A percentile compares a stretch with the other conserved stretches of the same genome.
These are phyloP conservation scores for Pleurotus sapidus DNA, from an alignment of 768 basidiomycete genomes.

Conservation along the genomic window DNA sequence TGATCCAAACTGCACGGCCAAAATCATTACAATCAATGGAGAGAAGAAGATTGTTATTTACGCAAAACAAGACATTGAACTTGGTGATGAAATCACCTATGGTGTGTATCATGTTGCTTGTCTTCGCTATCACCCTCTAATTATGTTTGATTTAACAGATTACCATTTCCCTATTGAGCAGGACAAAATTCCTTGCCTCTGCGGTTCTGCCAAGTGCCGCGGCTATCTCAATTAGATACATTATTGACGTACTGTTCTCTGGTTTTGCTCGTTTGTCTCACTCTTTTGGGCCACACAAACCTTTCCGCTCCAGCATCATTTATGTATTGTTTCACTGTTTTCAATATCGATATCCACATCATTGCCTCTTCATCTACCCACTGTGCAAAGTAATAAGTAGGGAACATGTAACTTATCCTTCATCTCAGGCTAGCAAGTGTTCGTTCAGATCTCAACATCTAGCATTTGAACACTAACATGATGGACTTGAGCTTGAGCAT, in stretches of 20 bases:
- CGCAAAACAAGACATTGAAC: constrained; percentile 92
- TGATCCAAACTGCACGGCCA: constrained; percentile 90
- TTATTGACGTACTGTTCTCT: constrained; percentile 23
- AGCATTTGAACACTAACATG: too few relatives aligned
- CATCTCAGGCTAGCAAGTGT: too few relatives aligned
- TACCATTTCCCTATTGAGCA: constrained; percentile 99
- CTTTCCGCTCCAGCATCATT: constrained; percentile 1
- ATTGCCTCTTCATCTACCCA: not conserved
- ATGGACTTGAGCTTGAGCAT: too few relatives aligned
- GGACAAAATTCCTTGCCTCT: constrained; percentile 93
- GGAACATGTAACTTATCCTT: not conserved
- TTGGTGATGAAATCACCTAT: constrained; percentile 98
- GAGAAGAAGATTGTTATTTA: constrained; percentile 99
- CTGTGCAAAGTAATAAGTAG: not conserved
- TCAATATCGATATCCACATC: constrained; percentile 1
- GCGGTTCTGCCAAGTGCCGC: constrained; percentile 87
- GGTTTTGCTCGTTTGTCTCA: constrained; percentile 10
- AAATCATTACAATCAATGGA: constrained; percentile 87
- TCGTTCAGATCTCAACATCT: too few relatives aligned
- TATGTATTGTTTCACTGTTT: constrained; percentile 10
- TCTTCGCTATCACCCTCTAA: not conserved
- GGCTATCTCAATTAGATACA: constrained; percentile 88
- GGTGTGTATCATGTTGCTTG: constrained; percentile 46
- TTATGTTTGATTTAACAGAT: constrained; percentile 44
- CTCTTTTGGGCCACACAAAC: constrained; percentile 10